Conservation (phyloP, 2,329 filamentous ascomycete genomes). For the Cladosporium sp. region DNA sequence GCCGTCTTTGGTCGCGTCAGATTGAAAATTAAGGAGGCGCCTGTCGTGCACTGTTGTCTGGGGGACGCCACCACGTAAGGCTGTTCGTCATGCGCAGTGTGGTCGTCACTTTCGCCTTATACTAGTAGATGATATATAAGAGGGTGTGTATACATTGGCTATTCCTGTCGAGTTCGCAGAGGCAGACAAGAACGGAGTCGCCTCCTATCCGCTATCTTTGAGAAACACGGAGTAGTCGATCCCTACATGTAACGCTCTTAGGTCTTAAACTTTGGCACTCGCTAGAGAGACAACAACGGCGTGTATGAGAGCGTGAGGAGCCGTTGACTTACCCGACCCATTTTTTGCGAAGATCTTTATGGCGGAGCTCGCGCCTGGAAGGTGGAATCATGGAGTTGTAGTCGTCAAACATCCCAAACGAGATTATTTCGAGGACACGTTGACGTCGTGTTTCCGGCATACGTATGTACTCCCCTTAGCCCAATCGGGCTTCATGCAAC, state of each 20-base stretch:
- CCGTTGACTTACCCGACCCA: background rate
- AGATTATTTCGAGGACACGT: background rate
- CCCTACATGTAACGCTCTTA: slow-evolving; percentile 7
- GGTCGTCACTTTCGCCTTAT: background rate
- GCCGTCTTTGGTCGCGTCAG: background rate
- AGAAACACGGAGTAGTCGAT: background rate
- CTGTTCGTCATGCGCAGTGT: background rate
- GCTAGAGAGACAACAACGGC: slow-evolving; percentile 4
- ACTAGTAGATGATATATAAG: background rate
- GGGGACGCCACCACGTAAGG: slow-evolving; percentile 13
- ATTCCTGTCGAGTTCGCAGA: background rate
- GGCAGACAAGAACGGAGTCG: background rate
- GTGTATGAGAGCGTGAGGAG: slow-evolving; percentile 10
- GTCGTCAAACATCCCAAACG: background rate
- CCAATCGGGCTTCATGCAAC: background rate
- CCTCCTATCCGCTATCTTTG: background rate
- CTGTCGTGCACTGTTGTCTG: slow-evolving; percentile 10
- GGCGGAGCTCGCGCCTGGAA: background rate
- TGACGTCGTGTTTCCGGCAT: background rate
- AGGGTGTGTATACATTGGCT: background rate
- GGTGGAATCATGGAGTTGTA: background rate
- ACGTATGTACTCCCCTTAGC: background rate
- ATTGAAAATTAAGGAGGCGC: slow-evolving; percentile 11
- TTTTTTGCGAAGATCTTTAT: slow-evolving; percentile 4
- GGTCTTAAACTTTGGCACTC: slow-evolving; percentile 15